Evolutionary conservation across 2,329 filamentous ascomycete genomes (phyloP).

Genomic region (Chaetomium strumarium): DNA sequence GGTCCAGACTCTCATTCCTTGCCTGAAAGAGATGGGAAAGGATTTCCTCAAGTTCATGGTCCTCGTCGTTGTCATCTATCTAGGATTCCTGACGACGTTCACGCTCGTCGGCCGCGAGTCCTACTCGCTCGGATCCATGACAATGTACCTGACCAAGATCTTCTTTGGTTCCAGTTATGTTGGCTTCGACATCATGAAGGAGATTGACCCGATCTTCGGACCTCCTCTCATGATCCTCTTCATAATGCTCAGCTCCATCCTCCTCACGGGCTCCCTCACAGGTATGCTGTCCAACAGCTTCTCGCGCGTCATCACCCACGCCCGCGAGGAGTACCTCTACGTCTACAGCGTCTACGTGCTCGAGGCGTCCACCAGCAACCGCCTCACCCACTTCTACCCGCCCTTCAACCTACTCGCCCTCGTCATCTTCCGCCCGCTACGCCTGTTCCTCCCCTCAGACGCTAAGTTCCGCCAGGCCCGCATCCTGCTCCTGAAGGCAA

Average conservation of each 20-base stretch:
- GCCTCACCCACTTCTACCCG: slow-evolving; percentile 64
- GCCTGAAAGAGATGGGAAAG: slow-evolving; percentile 89
- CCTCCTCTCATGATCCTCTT: slow-evolving; percentile 65
- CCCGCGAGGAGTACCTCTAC: slow-evolving; percentile 71
- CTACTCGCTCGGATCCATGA: slow-evolving; percentile 62
- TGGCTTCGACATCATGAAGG: slow-evolving; percentile 62
- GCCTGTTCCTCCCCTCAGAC: slow-evolving; percentile 60
- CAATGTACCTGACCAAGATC: slow-evolving; percentile 71
- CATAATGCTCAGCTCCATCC: slow-evolving; percentile 69
- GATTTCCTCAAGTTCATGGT: slow-evolving; percentile 82
- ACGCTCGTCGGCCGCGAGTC: slow-evolving; percentile 66
- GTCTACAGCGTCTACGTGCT: slow-evolving; percentile 64
- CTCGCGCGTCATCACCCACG: slow-evolving; percentile 56
- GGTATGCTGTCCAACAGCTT: slow-evolving; percentile 75
- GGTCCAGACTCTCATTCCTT: slow-evolving; percentile 65
- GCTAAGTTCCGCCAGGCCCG: slow-evolving; percentile 55
- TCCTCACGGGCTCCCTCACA: slow-evolving; percentile 72
- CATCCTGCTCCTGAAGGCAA: slow-evolving; percentile 57
- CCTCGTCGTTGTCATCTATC: slow-evolving; percentile 69
- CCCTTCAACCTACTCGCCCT: slow-evolving; percentile 71
- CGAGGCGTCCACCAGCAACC: slow-evolving; percentile 61
- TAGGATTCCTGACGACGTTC: slow-evolving; percentile 86
- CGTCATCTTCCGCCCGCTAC: slow-evolving; percentile 63
- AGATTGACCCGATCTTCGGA: slow-evolving; percentile 54
- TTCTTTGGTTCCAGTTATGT: slow-evolving; percentile 73